Evolutionary conservation across 352 stramenopile genomes (phyloP), one percentile per base, ranked within the genome.

Genomic region (Pythium utonaiense): DNA sequence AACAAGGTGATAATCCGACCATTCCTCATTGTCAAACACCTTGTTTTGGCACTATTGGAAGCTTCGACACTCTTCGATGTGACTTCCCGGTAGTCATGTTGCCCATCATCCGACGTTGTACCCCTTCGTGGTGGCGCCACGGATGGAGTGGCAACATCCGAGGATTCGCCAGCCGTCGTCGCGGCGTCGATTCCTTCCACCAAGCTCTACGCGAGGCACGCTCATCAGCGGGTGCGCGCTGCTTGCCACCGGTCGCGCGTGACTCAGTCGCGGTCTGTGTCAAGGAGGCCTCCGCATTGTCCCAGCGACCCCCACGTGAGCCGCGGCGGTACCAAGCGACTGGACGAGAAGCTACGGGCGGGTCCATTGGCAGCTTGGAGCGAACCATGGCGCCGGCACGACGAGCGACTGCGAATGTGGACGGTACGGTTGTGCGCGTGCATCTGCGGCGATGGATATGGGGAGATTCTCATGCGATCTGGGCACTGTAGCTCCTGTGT

Each of bases 401-500:
- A 52, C 62, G 62, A 44, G 55, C 62, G 27, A 69, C 47, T 21
- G 50, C 55, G 40, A 64, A 64, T 53, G 51, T 69, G 8, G 62
- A 64, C n/a, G 62, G 62, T 69, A 63, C n/a, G n/a, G n/a, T n/a
- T n/a, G n/a, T n/a, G n/a, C n/a, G n/a, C n/a, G n/a, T n/a, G n/a
- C n/a, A n/a, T n/a, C n/a, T n/a, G n/a, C n/a, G n/a, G n/a, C 16
- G 12, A 6, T 51, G 10, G 4, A 14, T 31, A 10, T 33, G 44
- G 12, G 21, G 4, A 10, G 13, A n/a, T 19, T 33, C 25, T 28
- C 22, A 51, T 51, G 44, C 19, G 12, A n/a, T 28, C 16, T 33
- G 19, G 22, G 4, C 25, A 19, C 44, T 27, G 50, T 36, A 88
- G 81, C 81, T 21, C 79, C 74, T 22, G 75, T 88, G n/a, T 91